Base-by-base conservation (phyloP, 108 stramenopile species). In the Discostella stelligeroides region DNA sequence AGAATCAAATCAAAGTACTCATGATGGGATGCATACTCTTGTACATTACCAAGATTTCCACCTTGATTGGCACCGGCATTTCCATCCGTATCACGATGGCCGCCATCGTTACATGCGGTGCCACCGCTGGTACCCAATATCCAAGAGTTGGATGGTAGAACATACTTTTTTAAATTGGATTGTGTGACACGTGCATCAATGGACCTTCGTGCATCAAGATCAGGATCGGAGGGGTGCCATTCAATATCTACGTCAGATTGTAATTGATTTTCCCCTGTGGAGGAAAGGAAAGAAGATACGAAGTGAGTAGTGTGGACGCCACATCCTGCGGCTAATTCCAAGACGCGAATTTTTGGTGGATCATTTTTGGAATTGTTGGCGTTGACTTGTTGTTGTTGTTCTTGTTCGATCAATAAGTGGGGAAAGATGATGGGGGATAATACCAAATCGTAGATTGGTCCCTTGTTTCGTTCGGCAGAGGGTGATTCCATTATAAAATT, bases 381-480 rank as follows among this genome's bases (percentile, higher is more conserved):
- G 6, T 27, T 4, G 8, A 6, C 28, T 11, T 15, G 27, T 15
- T 24, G 28, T 24, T 39, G 28, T 55, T n/a, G 38, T 15, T 38
- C 66, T 34, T 34, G 37, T 15, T 63, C 47, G 23, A 66, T 40
- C 37, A 83, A 39, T 4, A n/a, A n/a, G n/a, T 17, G 54, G 20
- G 80, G 74, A 20, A 85, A 60, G n/a, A 84, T 71, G 15, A 81
- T 75, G 29, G 78, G 40, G 12, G 57, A 39, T 25, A 76, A 53
- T 20, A 88, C 68, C n/a, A 82, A 45, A 15, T 86, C 70, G 80
- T 82, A 93, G 20, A 93, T 91, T n/a, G 80, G 82, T 11, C 75
- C 82, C 66, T 93, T 93, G 77, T 93, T 93, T 24, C 92, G 84
- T 30, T 91, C 78, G 9, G 92, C 92, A 10, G 92, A 91, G 0